Evolutionary conservation across 169 alveolate species (phyloP).

Genomic region (Plasmodium vivax): DNA sequence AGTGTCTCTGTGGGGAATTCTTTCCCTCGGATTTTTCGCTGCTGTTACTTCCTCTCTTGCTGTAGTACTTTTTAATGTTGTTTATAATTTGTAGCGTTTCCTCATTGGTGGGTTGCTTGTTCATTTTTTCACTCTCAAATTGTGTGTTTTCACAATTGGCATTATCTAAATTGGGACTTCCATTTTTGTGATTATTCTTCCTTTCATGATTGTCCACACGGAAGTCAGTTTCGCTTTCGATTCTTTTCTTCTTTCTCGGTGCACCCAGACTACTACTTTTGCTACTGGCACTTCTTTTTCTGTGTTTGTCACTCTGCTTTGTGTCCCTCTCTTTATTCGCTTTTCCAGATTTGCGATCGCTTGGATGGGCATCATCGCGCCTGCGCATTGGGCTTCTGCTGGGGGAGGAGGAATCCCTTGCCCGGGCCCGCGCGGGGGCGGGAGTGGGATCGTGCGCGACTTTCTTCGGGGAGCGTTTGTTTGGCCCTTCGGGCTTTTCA

Average conservation of each 20-base stretch:
- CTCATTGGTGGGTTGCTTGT: background rate
- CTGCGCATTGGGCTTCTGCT: background rate
- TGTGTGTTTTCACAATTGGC: background rate
- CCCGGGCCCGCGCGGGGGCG: background rate
- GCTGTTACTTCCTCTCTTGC: constrained; percentile 1
- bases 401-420: background rate
- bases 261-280: background rate
- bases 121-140: background rate
- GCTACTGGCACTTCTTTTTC: background rate
- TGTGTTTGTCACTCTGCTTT: background rate
- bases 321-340: background rate
- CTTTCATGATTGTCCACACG: background rate
- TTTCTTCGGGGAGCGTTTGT: background rate
- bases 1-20: background rate
- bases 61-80: constrained; percentile 56
- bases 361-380: background rate
- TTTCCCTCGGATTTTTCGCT: background rate
- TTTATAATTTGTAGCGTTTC: constrained; percentile 47
- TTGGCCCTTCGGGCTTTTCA: background rate
- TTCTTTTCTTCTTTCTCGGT: constrained; percentile 7
- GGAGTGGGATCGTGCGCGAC: background rate
- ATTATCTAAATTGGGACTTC: background rate
- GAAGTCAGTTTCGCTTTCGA: background rate
- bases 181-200: background rate
- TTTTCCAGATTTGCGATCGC: background rate